Conservation (phyloP, 2,329 filamentous ascomycete genomes). For the Ophiognomonia clavigignenti-juglandacearum region DNA sequence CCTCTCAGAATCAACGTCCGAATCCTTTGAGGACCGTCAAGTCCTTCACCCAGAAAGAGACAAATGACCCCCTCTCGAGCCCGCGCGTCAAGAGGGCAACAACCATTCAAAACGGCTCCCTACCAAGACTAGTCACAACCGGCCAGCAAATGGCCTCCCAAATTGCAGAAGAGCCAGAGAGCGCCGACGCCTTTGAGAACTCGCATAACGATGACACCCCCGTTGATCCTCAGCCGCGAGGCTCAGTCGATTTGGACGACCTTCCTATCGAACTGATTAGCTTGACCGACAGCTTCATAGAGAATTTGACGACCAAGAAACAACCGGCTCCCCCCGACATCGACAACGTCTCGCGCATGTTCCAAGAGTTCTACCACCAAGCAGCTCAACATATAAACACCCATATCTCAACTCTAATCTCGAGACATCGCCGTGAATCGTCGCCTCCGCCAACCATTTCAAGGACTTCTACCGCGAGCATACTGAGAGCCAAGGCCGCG, state of each 20-base stretch:
- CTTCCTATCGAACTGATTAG: constrained; percentile 91
- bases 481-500: constrained; percentile 51
- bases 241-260: constrained; percentile 74
- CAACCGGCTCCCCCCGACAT: constrained; percentile 79
- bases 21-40: constrained; percentile 24
- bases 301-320: constrained; percentile 81
- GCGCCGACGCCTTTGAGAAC: constrained; percentile 46
- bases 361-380: constrained; percentile 88
- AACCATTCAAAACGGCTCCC: constrained; percentile 38
- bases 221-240: constrained; percentile 38
- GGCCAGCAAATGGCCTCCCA: constrained; percentile 2
- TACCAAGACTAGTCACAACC: constrained; percentile 20
- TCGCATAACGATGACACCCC: constrained; percentile 39
- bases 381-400: constrained; percentile 80
- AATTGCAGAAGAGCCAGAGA: constrained; percentile 22
- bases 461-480: constrained; percentile 50
- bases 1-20: constrained; percentile 13
- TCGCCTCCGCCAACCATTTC: constrained; percentile 51
- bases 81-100: constrained; percentile 38
- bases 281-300: constrained; percentile 88
- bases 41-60: constrained; percentile 21
- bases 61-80: constrained; percentile 12
- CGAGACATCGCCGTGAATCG: constrained; percentile 64
- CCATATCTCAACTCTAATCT: constrained; percentile 76
- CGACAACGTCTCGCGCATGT: constrained; percentile 76